These are phyloP conservation scores for Globisporangium yorkense DNA, from an alignment of 352 stramenopile genomes.

Conservation along the genomic window DNA sequence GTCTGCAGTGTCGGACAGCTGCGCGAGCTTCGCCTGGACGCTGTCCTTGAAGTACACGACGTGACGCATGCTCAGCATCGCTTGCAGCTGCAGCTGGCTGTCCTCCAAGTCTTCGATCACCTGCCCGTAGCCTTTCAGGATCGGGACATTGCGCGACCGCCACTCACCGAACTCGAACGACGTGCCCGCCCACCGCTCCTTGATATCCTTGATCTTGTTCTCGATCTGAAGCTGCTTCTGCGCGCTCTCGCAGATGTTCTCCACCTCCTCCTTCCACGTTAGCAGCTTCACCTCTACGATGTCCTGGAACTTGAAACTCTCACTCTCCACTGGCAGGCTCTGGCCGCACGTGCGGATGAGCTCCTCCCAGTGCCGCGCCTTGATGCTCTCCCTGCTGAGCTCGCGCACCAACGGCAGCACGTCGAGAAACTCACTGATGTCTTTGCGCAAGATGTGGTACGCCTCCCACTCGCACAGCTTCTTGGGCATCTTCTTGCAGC, in stretches of 20 bases:
- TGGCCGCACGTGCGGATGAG: slow-evolving; percentile 50
- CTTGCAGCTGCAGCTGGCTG: slow-evolving; percentile 83
- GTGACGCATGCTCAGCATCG: slow-evolving; percentile 86
- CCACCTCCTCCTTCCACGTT: slow-evolving; percentile 73
- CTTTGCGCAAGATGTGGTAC: slow-evolving; percentile 65
- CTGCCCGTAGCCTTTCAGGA: slow-evolving; percentile 71
- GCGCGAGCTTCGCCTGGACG: slow-evolving; percentile 69
- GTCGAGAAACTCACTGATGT: slow-evolving; percentile 82
- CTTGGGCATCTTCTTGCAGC: slow-evolving; percentile 83
- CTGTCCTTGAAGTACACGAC: slow-evolving; percentile 86
- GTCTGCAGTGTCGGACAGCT: slow-evolving; percentile 86
- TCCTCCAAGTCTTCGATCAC: slow-evolving; percentile 90
- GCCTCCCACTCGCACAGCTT: slow-evolving; percentile 84
- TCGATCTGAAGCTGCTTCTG: slow-evolving; percentile 90
- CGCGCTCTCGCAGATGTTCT: slow-evolving; percentile 87
- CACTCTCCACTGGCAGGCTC: slow-evolving; percentile 54
- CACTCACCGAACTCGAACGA: slow-evolving; percentile 85
- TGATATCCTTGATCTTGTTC: slow-evolving; percentile 84
- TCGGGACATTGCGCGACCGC: slow-evolving; percentile 64
- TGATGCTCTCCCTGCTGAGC: slow-evolving; percentile 81
- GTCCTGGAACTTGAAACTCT: slow-evolving; percentile 73
- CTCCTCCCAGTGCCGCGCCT: slow-evolving; percentile 84
- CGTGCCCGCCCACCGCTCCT: slow-evolving; percentile 70
- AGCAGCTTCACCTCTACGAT: slow-evolving; percentile 77
- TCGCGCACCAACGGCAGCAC: slow-evolving; percentile 81